phyloP scores from a whole-genome alignment of 306 rosid species.

The Quercus parvula region DNA sequence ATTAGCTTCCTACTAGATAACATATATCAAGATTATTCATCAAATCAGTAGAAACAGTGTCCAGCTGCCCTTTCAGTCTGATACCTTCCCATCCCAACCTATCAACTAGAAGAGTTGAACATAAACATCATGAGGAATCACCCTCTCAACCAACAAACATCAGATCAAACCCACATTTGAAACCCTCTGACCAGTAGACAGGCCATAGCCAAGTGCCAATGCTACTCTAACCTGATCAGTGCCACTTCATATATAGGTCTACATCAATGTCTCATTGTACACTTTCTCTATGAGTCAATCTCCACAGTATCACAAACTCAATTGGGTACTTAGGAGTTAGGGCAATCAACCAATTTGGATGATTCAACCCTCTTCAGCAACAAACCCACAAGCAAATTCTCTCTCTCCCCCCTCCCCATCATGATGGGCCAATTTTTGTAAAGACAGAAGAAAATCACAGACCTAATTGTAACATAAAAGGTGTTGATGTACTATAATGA shows the following conservation, averaged over 20 bases:
- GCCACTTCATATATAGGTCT: not conserved
- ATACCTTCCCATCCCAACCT: not conserved
- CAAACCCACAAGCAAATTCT: not conserved
- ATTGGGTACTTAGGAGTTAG: not conserved
- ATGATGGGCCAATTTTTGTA: no score
- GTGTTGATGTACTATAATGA: not conserved
- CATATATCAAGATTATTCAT: not conserved
- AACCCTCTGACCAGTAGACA: not conserved
- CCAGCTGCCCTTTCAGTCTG: not conserved
- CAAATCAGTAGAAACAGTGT: not conserved
- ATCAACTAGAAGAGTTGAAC: not conserved
- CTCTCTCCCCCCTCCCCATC: not conserved
- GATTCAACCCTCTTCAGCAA: not conserved
- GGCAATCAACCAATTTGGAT: not conserved
- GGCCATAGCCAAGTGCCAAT: not conserved
- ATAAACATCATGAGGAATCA: not conserved
- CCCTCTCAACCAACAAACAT: not conserved
- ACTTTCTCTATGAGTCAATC: not conserved
- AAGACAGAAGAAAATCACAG: conserved; percentile 3
- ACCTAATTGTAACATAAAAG: not conserved
- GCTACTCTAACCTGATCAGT: not conserved
- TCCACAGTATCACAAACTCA: not conserved
- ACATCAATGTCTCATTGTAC: no score
- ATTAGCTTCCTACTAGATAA: conserved; percentile 15
- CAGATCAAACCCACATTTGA: not conserved